Evolutionary conservation across 805 yeast genomes (phyloP).

Genomic region (Wickerhamiella australiensis): DNA sequence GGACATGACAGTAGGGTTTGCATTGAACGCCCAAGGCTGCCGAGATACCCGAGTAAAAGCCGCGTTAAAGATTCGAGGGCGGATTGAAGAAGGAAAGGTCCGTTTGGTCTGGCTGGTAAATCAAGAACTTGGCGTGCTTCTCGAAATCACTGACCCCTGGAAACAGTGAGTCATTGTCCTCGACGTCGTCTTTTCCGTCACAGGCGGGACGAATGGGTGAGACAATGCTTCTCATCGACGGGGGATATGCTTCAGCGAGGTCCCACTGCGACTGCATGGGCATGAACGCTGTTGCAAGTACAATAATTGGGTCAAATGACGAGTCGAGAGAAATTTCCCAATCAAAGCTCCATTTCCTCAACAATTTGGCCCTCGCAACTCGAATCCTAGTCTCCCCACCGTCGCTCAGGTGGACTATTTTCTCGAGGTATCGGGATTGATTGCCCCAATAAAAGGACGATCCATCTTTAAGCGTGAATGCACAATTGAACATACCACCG

Average conservation of each 20-base stretch:
- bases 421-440: conserved; percentile 40
- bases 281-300: conserved; percentile 47
- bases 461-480: conserved; percentile 42
- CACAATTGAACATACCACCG: conserved; percentile 23
- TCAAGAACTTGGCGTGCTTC: neutral
- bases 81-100: conserved; percentile 5
- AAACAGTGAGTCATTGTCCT: neutral
- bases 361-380: conserved; percentile 42
- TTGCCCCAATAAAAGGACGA: conserved; percentile 45
- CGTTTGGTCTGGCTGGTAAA: neutral
- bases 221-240: neutral
- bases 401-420: conserved; percentile 42
- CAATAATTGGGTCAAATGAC: conserved; percentile 38
- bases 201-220: neutral
- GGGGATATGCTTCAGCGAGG: conserved; percentile 15
- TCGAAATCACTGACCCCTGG: too few relatives aligned
- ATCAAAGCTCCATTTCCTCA: conserved; percentile 49
- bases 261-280: conserved; percentile 63
- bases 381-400: conserved; percentile 43
- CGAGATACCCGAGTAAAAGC: neutral
- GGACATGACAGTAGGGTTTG: neutral
- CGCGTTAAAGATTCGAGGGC: neutral
- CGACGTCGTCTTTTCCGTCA: neutral
- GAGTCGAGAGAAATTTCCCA: conserved; percentile 46
- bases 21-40: neutral